Evolutionary conservation across 768 basidiomycete genomes (phyloP), one percentile per base, ranked within the genome.

Genomic region (Lepiota brunneoincarnata): DNA sequence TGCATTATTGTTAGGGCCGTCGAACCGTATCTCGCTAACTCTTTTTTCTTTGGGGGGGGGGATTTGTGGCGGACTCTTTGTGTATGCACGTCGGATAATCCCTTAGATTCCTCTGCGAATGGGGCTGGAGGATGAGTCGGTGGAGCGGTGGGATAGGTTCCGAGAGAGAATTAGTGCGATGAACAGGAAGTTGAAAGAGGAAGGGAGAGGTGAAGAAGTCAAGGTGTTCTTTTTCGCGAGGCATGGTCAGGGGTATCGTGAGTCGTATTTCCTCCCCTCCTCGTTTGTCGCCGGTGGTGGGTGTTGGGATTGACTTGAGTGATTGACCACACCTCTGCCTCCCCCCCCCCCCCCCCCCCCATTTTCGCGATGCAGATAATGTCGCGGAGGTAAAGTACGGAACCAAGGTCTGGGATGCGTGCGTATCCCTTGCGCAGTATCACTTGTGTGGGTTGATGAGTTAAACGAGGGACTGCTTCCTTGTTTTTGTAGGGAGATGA

Each of bases 201-300:
- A 61, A 0, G 69, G 66, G 2, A 72, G 70, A 18, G 37, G 50
- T 9, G 50, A 31, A 4, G 66, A 67, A 6, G 84, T 84, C 68
- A 91, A 90, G 59, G 71, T 87, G 11, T 72, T 91, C 53, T 79
- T 86, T 51, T 66, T 90, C 2, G 79, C 79, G 2, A 73, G 89
- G 58, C 89, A 92, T 56, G 89, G 89, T 0, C 72, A 91, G 66
- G 89, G 87, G 49, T 80, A 75, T 61, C 88, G 88, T 89, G 64
- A 59, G 85, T 71, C 18, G 11, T 18, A 15, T 48, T 44, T 10
- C 12, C 38, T 14, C 3, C 61, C 31, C 41, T 21, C 42, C n/a
- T 47, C 43, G n/a, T n/a, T n/a, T n/a, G n/a, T n/a, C n/a, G n/a
- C n/a, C n/a, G n/a, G n/a, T n/a, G n/a, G n/a, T n/a, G n/a, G n/a